Evolutionary conservation across 805 yeast genomes (phyloP), one percentile per base, ranked within the genome.

Genomic region (Candida tammaniensis): DNA sequence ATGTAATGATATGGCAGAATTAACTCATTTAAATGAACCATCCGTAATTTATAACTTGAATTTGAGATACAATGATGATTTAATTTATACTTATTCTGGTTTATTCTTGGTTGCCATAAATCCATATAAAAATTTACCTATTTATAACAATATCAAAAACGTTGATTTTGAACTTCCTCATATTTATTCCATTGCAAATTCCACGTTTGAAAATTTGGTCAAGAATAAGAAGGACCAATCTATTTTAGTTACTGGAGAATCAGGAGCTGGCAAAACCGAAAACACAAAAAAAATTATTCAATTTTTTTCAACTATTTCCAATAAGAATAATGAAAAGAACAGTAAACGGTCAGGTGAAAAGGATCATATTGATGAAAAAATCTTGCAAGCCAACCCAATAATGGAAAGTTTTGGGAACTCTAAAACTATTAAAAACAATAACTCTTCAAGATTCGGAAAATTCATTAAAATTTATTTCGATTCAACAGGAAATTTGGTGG

Each of bases 211-310:
- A 43, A 84, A 81, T 49, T 64, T 93, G 54, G 63, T 86, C 9
- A 68, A 72, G 9, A 80, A 83, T 44, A 70, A 66, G 32, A 79
- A 78, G 49, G 83, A 89, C 57, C 98, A 93, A 63, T 81, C 94
- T 9, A 87, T 93, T 36, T 68, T 93, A 31, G 97, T 93, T n/a
- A 93, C 98, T 0, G 99, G 99, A 44, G 99, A 93, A 55, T 83
- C 95, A 16, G 99, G 99, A 46, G 98, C 99, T 0, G 99, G 99
- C 34, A 93, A 93, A 55, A 93, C 99, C 0, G 98, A 93, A 61
- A 93, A 87, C 48, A 93, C 99, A 4, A 93, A 93, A 58, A 88
- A 85, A 54, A 88, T 93, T 36, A 82, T 93, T 40, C 97, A 89
- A 56, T 93, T 88, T 56, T 70, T 93, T 37, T 86, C 96, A 1